Percentiles rank a stretch among this genome's conserved stretches.
Conservation (phyloP, 805 yeast species). For the Yarrowia sp. region DNA sequence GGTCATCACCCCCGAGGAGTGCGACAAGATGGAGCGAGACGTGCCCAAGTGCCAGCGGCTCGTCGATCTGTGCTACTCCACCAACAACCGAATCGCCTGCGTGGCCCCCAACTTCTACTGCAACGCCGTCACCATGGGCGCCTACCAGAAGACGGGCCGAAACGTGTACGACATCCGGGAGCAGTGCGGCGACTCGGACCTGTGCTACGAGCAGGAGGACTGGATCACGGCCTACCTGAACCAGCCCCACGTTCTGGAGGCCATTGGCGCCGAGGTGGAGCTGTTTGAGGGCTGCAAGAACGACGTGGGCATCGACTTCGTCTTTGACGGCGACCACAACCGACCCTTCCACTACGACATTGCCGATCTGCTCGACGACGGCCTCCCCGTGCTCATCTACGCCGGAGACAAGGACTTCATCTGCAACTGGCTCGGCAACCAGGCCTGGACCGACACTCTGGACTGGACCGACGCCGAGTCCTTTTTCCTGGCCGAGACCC, state of each 20-base stretch:
- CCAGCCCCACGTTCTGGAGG: slow-evolving; percentile 70
- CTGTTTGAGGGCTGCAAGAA: slow-evolving; percentile 55
- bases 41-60: slow-evolving; percentile 69
- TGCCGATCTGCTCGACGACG: slow-evolving; percentile 70
- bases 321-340: slow-evolving; percentile 90
- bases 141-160: slow-evolving; percentile 65
- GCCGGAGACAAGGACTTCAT: slow-evolving; percentile 97
- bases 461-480: slow-evolving; percentile 68
- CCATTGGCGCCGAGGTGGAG: slow-evolving; percentile 87
- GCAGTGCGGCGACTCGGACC: slow-evolving; percentile 51
- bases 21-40: slow-evolving; percentile 66
- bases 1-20: slow-evolving; percentile 69
- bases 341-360: slow-evolving; percentile 82
- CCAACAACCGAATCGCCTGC: slow-evolving; percentile 71
- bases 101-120: slow-evolving; percentile 87
- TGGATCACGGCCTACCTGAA: slow-evolving; percentile 80
- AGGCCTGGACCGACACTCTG: slow-evolving; percentile 79
- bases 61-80: slow-evolving; percentile 70
- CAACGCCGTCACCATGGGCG: slow-evolving; percentile 67
- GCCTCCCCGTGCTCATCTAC: slow-evolving; percentile 82
- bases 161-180: slow-evolving; percentile 71
- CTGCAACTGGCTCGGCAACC: slow-evolving; percentile 96
- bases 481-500: slow-evolving; percentile 54
- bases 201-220: slow-evolving; percentile 78
- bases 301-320: slow-evolving; percentile 78